phyloP scores from a whole-genome alignment of 495 filamentous ascomycete genomes.

The Staphylotrichum longicolle region DNA sequence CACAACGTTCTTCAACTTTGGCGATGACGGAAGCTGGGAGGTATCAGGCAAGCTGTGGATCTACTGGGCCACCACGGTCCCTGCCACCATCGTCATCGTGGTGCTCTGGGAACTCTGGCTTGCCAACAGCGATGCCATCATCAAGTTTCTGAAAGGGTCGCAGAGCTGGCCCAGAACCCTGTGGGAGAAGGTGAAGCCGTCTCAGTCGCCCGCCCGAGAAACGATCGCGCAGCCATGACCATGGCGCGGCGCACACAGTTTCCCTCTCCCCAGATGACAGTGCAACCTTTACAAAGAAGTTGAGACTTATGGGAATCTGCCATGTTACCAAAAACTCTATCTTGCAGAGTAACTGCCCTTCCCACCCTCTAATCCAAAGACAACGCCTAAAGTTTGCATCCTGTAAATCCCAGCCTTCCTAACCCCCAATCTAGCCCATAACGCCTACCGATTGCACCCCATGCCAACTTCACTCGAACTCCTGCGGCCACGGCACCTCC shows the following conservation, averaged over 20 bases:
- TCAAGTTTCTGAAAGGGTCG: background rate
- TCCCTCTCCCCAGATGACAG: background rate
- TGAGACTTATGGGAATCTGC: too few relatives aligned
- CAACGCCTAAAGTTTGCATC: too few relatives aligned
- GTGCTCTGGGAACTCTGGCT: slow-evolving; percentile 25
- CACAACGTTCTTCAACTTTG: slow-evolving; percentile 30
- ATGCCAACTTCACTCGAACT: too few relatives aligned
- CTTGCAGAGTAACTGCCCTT: too few relatives aligned
- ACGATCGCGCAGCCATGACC: background rate
- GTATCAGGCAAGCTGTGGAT: slow-evolving; percentile 25
- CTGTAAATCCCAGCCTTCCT: too few relatives aligned
- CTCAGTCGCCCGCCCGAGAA: background rate
- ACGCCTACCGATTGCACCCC: too few relatives aligned
- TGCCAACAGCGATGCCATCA: slow-evolving; percentile 15
- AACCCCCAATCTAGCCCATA: too few relatives aligned
- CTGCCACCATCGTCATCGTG: slow-evolving; percentile 24
- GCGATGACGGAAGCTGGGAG: slow-evolving; percentile 21
- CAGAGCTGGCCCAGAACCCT: background rate
- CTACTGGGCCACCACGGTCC: slow-evolving; percentile 25
- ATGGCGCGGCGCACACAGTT: too few relatives aligned
- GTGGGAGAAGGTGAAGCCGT: slow-evolving; percentile 3
- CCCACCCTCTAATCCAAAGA: too few relatives aligned
- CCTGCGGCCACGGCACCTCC: slow-evolving; percentile 19
- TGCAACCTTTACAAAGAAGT: background rate
- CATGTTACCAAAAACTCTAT: too few relatives aligned